These are phyloP conservation scores for Eustoma russellianum DNA, from an alignment of 257 asterid species.

Conservation along the genomic window DNA sequence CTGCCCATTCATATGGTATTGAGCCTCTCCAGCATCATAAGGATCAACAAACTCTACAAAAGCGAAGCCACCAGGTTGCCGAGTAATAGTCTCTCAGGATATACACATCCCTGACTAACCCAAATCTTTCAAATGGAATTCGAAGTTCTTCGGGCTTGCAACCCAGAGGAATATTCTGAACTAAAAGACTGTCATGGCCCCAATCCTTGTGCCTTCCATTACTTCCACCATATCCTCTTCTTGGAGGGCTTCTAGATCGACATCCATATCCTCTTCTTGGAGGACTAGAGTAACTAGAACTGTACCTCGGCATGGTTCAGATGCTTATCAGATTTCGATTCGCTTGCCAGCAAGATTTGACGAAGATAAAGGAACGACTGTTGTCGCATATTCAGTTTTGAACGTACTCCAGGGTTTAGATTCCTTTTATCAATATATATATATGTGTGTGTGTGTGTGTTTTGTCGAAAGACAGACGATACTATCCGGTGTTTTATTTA, in stretches of 20 bases:
- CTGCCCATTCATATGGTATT: slow-evolving; percentile 26
- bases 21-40: slow-evolving; percentile 28
- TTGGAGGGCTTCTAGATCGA: slow-evolving; percentile 25
- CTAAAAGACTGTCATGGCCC: slow-evolving; percentile 26
- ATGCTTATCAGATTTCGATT: no score
- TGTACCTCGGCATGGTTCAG: slow-evolving; percentile 22
- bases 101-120: slow-evolving; percentile 24
- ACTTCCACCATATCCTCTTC: slow-evolving; percentile 22
- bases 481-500: no score
- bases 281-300: slow-evolving; percentile 23
- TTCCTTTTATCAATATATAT: no score
- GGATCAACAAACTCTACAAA: slow-evolving; percentile 28
- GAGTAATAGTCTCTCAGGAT: slow-evolving; percentile 25
- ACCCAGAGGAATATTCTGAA: slow-evolving; percentile 26
- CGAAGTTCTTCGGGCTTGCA: slow-evolving; percentile 33
- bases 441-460: no score
- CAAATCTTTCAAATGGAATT: slow-evolving; percentile 28
- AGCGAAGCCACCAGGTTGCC: slow-evolving; percentile 30
- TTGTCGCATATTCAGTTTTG: no score
- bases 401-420: no score
- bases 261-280: slow-evolving; percentile 30
- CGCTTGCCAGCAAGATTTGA: no score
- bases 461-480: no score
- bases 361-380: no score
- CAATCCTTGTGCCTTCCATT: slow-evolving; percentile 20